Evolutionary conservation across 306 rosid genomes (phyloP), one percentile per base, ranked within the genome.

Genomic region (Acacia crassicarpa): DNA sequence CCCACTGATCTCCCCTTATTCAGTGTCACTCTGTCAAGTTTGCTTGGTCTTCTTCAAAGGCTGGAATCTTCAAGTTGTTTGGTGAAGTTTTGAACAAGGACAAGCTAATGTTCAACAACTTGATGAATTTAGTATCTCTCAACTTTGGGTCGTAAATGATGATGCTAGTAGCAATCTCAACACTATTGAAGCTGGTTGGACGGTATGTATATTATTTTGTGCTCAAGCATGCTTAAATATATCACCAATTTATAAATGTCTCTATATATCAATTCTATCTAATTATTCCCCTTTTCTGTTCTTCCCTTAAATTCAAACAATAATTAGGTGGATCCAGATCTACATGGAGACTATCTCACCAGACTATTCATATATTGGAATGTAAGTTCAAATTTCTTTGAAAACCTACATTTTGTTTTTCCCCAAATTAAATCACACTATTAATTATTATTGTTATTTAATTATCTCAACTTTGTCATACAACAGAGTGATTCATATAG

Each of bases 161-260:
- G 71, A 86, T 61, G 83, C 78, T 67, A 81, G 83, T 74, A 82
- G 78, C 82, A 90, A 85, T 85, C 86, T 89, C 74, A 89, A 87
- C 61, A 83, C 86, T 82, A 89, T 89, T 51, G 92, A 89, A 85
- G 90, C 90, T 35, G 92, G 92, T 69, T 89, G 92, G 92, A 90
- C 83, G 90, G 92, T 27, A 27, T 27, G 1, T 27, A 27, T 27
- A n/a, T n/a, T n/a, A n/a, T n/a, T n/a, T 22, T 22, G 14, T 59
- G 19, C 7, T 25, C 16, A 25, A 25, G 8, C 33, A 2, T 11
- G 67, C 25, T 25, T 25, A 25, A 12, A 62, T 62, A 25, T 25
- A 5, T 25, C 17, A 25, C 1, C 9, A 25, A 8, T 23, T 25
- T 38, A 38, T 6, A 38, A 38, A 4, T 59, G 7, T 12, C 33